Percentiles rank a stretch among this genome's conserved stretches.
phyloP scores from a whole-genome alignment of 352 stramenopile species.

The Phytopythium delawarense region DNA sequence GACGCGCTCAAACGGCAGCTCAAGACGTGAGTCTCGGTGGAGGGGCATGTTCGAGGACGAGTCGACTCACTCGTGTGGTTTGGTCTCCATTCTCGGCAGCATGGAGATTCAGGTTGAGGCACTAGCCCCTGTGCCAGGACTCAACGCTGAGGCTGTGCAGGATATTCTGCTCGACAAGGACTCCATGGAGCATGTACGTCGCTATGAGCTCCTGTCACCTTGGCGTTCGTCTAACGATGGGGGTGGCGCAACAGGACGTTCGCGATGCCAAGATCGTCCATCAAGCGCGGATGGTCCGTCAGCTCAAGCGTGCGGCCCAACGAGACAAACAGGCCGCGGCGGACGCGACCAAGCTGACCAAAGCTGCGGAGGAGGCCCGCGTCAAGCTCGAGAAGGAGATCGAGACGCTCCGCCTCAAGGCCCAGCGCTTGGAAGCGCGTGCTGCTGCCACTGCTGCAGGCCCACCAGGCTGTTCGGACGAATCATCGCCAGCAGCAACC shows the following conservation, averaged over 20 bases:
- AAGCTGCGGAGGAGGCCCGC: slow-evolving; percentile 26
- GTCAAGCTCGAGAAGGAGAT: slow-evolving; percentile 49
- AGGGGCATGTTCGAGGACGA: not conserved
- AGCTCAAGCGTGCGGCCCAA: slow-evolving; percentile 53
- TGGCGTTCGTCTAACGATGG: no score
- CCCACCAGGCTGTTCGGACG: not conserved
- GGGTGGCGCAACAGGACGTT: slow-evolving; percentile 36
- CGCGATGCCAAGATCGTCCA: slow-evolving; percentile 77
- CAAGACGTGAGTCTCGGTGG: slow-evolving; percentile 30
- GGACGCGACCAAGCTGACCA: slow-evolving; percentile 36
- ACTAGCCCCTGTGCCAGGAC: slow-evolving; percentile 53
- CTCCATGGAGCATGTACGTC: slow-evolving; percentile 43
- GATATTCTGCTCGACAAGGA: slow-evolving; percentile 66
- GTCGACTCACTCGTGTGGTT: not conserved
- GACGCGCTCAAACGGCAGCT: slow-evolving; percentile 56
- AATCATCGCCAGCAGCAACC: not conserved
- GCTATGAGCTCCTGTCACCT: not conserved
- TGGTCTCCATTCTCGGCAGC: slow-evolving; percentile 12
- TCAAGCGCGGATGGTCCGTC: slow-evolving; percentile 61
- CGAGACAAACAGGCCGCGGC: slow-evolving; percentile 49
- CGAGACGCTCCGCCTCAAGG: slow-evolving; percentile 56
- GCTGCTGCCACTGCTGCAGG: slow-evolving; percentile 17
- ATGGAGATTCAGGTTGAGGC: slow-evolving; percentile 70
- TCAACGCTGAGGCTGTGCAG: slow-evolving; percentile 44
- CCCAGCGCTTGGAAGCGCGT: slow-evolving; percentile 44